These are phyloP conservation scores for Pestalotiopsis sp. DNA, from an alignment of 2,329 filamentous ascomycete species.

Conservation along the genomic window DNA sequence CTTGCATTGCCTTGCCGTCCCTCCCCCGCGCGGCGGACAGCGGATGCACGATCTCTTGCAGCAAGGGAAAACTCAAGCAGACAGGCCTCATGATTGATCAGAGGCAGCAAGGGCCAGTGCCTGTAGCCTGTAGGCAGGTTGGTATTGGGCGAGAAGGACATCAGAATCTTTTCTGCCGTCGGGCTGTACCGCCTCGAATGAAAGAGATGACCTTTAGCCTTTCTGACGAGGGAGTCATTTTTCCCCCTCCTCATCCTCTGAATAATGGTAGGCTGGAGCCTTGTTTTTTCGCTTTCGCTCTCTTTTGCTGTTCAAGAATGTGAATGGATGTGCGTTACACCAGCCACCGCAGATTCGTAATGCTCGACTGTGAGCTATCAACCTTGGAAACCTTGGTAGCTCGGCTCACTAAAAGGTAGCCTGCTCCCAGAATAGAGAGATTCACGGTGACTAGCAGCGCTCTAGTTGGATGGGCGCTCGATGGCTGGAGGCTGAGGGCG, in stretches of 20 bases:
- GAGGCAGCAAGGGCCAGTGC: not conserved
- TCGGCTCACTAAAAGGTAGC: not conserved
- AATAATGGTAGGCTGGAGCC: not conserved
- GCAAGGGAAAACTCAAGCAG: not conserved
- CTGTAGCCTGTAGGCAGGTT: too few relatives aligned
- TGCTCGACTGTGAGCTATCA: not conserved
- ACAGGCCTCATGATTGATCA: slow-evolving; percentile 5
- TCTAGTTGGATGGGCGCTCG: not conserved
- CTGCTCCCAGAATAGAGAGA: not conserved
- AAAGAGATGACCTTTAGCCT: not conserved
- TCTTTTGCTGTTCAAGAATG: not conserved
- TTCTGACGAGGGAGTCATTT: not conserved
- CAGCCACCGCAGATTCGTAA: not conserved
- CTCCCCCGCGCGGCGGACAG: not conserved
- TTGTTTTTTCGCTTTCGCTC: not conserved
- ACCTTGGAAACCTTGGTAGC: not conserved
- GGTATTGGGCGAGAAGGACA: not conserved
- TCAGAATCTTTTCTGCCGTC: not conserved
- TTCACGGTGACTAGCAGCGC: not conserved
- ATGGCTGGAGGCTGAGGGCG: not conserved
- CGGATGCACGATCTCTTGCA: not conserved
- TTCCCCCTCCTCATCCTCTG: not conserved
- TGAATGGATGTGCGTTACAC: not conserved
- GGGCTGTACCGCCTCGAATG: not conserved
- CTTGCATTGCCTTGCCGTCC: slow-evolving; percentile 12